Conservation (phyloP, 1,284 basidiomycete species). For the Ustilago bromivora region DNA sequence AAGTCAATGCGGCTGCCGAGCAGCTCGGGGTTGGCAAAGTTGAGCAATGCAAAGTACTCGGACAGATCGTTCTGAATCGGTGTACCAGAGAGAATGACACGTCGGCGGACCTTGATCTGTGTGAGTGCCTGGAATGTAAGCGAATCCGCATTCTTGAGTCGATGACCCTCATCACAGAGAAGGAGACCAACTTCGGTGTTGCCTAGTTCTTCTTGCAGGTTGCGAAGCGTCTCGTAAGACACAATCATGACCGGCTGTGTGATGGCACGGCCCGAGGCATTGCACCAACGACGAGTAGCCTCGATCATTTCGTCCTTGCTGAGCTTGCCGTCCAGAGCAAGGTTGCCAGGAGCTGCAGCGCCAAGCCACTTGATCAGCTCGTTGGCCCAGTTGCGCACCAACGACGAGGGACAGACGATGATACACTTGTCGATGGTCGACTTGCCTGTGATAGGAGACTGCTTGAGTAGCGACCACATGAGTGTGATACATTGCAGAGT, state of each 20-base stretch:
- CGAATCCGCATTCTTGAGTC: constrained; percentile 86
- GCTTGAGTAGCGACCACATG: constrained; percentile 96
- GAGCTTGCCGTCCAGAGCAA: constrained; percentile 67
- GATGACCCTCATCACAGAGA: constrained; percentile 96
- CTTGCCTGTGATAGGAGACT: constrained; percentile 88
- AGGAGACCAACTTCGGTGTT: constrained; percentile 82
- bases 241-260: constrained; percentile 87
- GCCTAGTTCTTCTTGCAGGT: constrained; percentile 63
- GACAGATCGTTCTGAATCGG: constrained; percentile 98
- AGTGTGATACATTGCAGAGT: constrained; percentile 97
- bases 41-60: constrained; percentile 95
- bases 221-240: constrained; percentile 91
- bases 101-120: constrained; percentile 86
- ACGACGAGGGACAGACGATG: constrained; percentile 94
- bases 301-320: constrained; percentile 67
- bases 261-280: constrained; percentile 59
- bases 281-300: constrained; percentile 65
- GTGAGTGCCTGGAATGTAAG: constrained; percentile 88
- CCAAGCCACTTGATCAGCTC: constrained; percentile 76
- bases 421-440: constrained; percentile 96
- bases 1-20: constrained; percentile 92
- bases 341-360: constrained; percentile 59
- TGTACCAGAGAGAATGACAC: constrained; percentile 95
- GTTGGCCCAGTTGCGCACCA: constrained; percentile 99
- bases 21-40: constrained; percentile 96